phyloP scores from a whole-genome alignment of 2,329 filamentous ascomycete species.

The Clarireedia monteithiana region DNA sequence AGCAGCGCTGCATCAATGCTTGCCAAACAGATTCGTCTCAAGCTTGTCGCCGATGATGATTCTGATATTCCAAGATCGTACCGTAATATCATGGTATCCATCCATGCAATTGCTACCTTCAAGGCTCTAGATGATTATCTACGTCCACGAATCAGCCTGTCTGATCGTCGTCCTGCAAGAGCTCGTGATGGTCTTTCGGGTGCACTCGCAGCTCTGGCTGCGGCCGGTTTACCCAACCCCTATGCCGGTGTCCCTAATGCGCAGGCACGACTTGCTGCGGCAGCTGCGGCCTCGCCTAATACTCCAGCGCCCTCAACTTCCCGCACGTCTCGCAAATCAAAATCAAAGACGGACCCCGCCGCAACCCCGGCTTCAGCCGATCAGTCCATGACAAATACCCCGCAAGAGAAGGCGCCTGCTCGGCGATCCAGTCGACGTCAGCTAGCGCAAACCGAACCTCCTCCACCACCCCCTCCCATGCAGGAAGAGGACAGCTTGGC shows the following conservation, averaged over 20 bases:
- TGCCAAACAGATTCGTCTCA: conserved; percentile 87
- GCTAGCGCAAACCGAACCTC: conserved; percentile 43
- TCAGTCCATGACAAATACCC: conserved; percentile 33
- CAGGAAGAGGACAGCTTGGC: conserved; percentile 54
- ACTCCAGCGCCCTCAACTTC: conserved; percentile 32
- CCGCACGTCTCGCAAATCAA: conserved; percentile 28
- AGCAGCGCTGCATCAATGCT: conserved; percentile 93
- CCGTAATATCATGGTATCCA: conserved; percentile 94
- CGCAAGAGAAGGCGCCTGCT: conserved; percentile 49
- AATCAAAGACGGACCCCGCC: conserved; percentile 39
- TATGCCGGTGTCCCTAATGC: conserved; percentile 27
- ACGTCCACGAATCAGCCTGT: conserved; percentile 75
- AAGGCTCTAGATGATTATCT: conserved; percentile 95
- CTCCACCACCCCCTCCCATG: conserved; percentile 43
- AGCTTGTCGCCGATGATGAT: conserved; percentile 80
- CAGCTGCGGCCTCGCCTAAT: conserved; percentile 30
- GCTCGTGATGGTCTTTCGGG: conserved; percentile 54
- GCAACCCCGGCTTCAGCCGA: conserved; percentile 34
- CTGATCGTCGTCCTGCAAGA: conserved; percentile 60
- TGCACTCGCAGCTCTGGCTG: conserved; percentile 70
- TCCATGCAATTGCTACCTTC: conserved; percentile 96
- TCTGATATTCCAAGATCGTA: conserved; percentile 84
- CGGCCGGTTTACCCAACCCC: conserved; percentile 53
- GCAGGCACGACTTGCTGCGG: conserved; percentile 23
- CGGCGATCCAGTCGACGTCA: conserved; percentile 59